These are phyloP conservation scores for Chalaropsis thielavioides DNA, from an alignment of 2,329 filamentous ascomycete species.

Conservation along the genomic window DNA sequence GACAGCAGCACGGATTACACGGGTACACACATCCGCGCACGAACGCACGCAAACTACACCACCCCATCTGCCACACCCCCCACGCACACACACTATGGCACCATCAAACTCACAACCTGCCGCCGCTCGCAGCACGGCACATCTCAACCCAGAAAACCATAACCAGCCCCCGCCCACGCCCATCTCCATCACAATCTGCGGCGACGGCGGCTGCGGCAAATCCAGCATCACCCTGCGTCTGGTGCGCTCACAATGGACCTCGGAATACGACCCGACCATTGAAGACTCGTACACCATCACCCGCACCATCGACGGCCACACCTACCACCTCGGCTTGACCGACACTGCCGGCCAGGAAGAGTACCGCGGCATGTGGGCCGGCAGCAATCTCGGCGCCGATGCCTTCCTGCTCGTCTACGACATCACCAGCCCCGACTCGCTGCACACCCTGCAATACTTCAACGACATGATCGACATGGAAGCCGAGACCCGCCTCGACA, in stretches of 20 bases:
- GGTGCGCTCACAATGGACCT: conserved; percentile 70
- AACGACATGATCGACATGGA: conserved; percentile 76
- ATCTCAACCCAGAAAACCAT: background rate
- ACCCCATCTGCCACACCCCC: background rate
- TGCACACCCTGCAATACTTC: conserved; percentile 63
- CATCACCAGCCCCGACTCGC: conserved; percentile 55
- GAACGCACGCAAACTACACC: background rate
- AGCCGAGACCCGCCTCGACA: conserved; percentile 52
- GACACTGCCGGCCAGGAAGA: conserved; percentile 85
- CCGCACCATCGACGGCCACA: conserved; percentile 63
- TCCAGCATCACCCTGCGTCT: conserved; percentile 73
- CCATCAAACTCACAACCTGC: background rate
- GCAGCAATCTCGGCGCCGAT: conserved; percentile 62
- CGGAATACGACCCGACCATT: conserved; percentile 68
- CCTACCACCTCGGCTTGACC: conserved; percentile 64
- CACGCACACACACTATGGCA: conserved; percentile 21
- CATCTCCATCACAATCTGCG: conserved; percentile 69
- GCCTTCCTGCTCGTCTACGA: conserved; percentile 81
- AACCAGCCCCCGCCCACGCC: conserved; percentile 30
- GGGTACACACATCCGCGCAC: background rate
- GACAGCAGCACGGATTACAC: background rate
- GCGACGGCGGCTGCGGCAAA: conserved; percentile 74
- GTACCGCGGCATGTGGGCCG: conserved; percentile 75
- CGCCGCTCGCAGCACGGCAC: background rate
- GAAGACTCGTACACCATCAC: conserved; percentile 78